Evolutionary conservation across 1,139 yeast species (phyloP), one percentile per base, ranked within the genome.

Genomic region (Kodamaea anthophila): DNA sequence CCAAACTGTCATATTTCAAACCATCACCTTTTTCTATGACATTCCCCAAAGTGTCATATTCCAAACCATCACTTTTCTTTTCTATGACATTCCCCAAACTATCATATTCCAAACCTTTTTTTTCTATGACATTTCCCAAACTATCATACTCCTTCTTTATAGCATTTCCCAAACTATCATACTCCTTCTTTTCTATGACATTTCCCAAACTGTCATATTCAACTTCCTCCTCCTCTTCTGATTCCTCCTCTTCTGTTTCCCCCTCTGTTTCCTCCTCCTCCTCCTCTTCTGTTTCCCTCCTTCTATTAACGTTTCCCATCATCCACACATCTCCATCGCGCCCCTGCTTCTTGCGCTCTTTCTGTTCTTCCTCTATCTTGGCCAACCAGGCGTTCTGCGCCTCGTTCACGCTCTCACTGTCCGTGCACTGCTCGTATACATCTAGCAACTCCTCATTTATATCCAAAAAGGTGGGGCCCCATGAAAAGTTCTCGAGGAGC

Each of bases 401-500:
- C 26, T 52, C 57, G 31, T 70, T 63, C 0, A 93, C 77, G 7
- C 91, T 80, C 4, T 70, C 87, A 1, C 83, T 71, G 46, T 91
- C 96, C 0, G 88, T 76, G 53, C 98, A 91, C 25, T 70, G 51
- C 30, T 79, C 81, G 47, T 93, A 93, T 8, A 80, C 51, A 32
- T 76, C 80, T 15, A 93, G 49, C 20, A 93, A 60, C 40, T 86
- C 96, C 39, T 73, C 70, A 51, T 93, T 93, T 32, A 93, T 76
- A 35, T 82, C 79, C 43, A 93, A 58, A 44, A 91, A 91, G 0
- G 86, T 79, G 16, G 74, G 70, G 2, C 99, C 99, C 96, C 97
- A 91, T 1, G 94, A 79, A 50, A 91, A 91, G 49, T 87, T 77
- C 30, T 76, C 69, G 39, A 91, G 57, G 13, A 88, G 66, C 39